A percentile compares a stretch with the other conserved stretches of the same genome.
Conservation (phyloP, 371 early-diverging fungal genomes). For the Cladochytrium tenue region DNA sequence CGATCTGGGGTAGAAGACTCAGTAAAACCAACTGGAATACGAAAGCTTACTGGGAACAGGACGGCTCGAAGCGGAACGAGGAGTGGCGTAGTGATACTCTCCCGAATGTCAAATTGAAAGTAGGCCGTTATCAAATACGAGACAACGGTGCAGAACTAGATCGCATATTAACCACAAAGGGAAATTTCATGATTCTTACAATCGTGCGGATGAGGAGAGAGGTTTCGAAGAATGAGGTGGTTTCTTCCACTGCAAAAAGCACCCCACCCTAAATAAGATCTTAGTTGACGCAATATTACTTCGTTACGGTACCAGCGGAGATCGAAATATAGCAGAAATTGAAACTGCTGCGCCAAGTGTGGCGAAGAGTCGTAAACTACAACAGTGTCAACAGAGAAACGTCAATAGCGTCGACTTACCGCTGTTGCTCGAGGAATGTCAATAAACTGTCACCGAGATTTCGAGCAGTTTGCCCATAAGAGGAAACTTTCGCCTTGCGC, state of each 20-base stretch:
- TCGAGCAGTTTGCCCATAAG: not conserved
- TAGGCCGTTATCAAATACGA: slow-evolving; percentile 23
- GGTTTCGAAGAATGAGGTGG: slow-evolving; percentile 38
- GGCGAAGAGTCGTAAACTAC: slow-evolving; percentile 28
- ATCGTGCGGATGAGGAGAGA: slow-evolving; percentile 22
- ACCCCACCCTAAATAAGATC: slow-evolving; percentile 25
- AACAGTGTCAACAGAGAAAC: too few relatives aligned
- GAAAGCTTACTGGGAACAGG: slow-evolving; percentile 18
- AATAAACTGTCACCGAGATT: slow-evolving; percentile 14
- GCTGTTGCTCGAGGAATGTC: slow-evolving; percentile 22
- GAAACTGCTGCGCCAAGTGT: slow-evolving; percentile 38
- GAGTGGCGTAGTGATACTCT: not conserved
- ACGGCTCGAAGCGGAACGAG: slow-evolving; percentile 10
- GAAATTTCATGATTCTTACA: slow-evolving; percentile 5
- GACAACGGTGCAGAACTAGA: slow-evolving; percentile 18
- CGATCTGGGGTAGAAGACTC: slow-evolving; percentile 4
- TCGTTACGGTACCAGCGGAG: slow-evolving; percentile 15
- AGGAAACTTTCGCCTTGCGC: not conserved
- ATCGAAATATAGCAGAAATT: slow-evolving; percentile 34
- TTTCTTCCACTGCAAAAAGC: slow-evolving; percentile 41
- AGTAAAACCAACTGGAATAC: not conserved
- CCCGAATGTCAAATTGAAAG: not conserved
- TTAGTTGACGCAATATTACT: not conserved
- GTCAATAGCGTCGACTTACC: too few relatives aligned
- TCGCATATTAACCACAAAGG: not conserved